Base-by-base conservation (phyloP, 495 filamentous ascomycete genomes). In the Glarea lozoyensis region DNA sequence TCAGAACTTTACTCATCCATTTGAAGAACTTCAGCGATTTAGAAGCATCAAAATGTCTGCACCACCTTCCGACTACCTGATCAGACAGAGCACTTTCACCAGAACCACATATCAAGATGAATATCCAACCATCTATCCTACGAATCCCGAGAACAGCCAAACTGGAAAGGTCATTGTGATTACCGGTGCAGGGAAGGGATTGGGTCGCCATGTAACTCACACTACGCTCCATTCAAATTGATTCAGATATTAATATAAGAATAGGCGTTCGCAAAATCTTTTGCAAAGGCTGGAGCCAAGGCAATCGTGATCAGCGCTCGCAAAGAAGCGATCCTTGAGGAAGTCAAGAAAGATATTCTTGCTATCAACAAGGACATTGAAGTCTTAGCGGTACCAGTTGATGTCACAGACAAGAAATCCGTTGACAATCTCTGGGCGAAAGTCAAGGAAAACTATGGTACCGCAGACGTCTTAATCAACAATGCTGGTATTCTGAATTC, bases 101-200 rank as follows among this genome's bases (percentile, higher is more conserved):
- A 58, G 57, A 23, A 60, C 55, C 16, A 48, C 60, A 16, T 64
- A 67, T 33, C 65, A 57, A n/a, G 62, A 67, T 42, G 51, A 66
- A 4, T 75, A 73, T 43, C 52, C 61, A 3, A 48, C 61, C 19
- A 59, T 73, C 24, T 57, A 69, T 40, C 64, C 68, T 1, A 46
- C 48, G 0, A 52, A 36, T 13, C 56, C 57, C 1, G 45, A 56
- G 2, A 45, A 63, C 3, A 55, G 54, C 4, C 58, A 63, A 5
- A 49, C 57, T 3, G 69, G 63, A n/a, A 68, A 67, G 33, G 56
- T 65, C 21, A 55, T 61, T 24, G 46, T 69, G 38, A 56, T 75
- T 27, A 69, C 68, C 9, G 71, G 71, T 2, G 63, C 68, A 2
- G 59, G 62, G 19, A 59, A 63, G 6, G 70, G 70, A 23, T 58